Evolutionary conservation across 2,329 filamentous ascomycete species (phyloP).

Genomic region (Ampelomyces quisqualis): DNA sequence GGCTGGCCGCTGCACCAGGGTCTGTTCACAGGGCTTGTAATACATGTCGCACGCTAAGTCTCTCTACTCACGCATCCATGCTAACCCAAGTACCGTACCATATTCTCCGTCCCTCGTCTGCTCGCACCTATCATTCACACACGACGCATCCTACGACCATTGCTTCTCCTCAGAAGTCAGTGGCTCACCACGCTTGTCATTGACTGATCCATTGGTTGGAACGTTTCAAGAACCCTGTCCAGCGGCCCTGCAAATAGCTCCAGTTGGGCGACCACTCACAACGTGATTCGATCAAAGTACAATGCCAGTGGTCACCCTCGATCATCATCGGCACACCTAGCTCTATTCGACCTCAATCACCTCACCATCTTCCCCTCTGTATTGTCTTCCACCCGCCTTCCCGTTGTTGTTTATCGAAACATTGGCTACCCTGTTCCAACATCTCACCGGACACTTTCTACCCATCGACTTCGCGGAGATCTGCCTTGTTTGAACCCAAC

Average conservation of each 20-base stretch:
- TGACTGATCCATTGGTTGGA: constrained; percentile 40
- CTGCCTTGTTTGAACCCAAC: constrained; percentile 33
- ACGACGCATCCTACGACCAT: constrained; percentile 29
- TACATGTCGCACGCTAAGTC: constrained; percentile 35
- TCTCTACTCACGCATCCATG: constrained; percentile 37
- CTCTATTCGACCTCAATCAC: constrained; percentile 33
- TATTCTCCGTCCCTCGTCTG: constrained; percentile 39
- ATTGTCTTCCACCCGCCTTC: constrained; percentile 23
- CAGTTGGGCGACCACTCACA: constrained; percentile 41
- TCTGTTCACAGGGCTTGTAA: constrained; percentile 32
- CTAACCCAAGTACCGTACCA: constrained; percentile 21
- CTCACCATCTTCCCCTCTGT: constrained; percentile 27
- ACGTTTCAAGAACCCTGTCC: constrained; percentile 43
- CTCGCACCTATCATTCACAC: constrained; percentile 29
- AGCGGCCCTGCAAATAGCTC: constrained; percentile 43
- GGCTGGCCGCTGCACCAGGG: constrained; percentile 31
- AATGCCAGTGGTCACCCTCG: constrained; percentile 37
- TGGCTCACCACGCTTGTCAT: constrained; percentile 41
- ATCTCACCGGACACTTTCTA: constrained; percentile 11
- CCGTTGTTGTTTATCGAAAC: constrained; percentile 28
- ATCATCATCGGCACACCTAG: constrained; percentile 37
- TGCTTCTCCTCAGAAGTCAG: constrained; percentile 29
- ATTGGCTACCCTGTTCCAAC: constrained; percentile 11
- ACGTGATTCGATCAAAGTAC: constrained; percentile 31
- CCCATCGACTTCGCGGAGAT: constrained; percentile 17